Evolutionary conservation across 257 asterid species (phyloP), one percentile per base, ranked within the genome.

Genomic region (Eustoma russellianum): DNA sequence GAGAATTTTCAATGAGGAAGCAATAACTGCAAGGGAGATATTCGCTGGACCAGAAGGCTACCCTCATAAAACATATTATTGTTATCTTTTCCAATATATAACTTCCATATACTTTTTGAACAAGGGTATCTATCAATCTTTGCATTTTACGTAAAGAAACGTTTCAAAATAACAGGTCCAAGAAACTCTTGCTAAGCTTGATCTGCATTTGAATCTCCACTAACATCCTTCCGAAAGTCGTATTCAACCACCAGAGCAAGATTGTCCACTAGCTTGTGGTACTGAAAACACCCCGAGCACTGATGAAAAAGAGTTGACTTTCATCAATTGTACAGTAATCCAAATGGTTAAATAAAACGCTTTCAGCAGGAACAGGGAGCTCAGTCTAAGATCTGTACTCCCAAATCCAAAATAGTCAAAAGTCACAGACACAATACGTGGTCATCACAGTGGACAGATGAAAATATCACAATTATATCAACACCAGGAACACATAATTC

Each of bases 211-310:
- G 75, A 66, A 78, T 73, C 80, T 44, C 50, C n/a, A 65, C 65
- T 78, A 52, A 17, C 46, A 60, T 78, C 92, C 59, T 83, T 91
- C 70, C 66, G 74, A 51, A 87, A 75, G 64, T 82, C 77, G 82
- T 87, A 85, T 70, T 87, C 94, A 33, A 79, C 74, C 54, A 83
- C 88, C 59, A 88, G 88, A 46, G 91, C 95, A 46, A 88, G 99
- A 71, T 92, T 92, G 84, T 92, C 95, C 16, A 79, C 97, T 62
- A 92, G 68, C 79, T 78, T 85, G 83, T 92, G 95, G 78, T 88
- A 78, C 74, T 71, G 68, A 64, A 86, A 70, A 70, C 99, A 92
- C 43, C 99, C 94, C 55, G 95, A 61, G 69, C 99, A 92, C 97
- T 91, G 82, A 51, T 55, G 43, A 57, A 35, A 35, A 48, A 55